Evolutionary conservation across 2,329 filamentous ascomycete genomes (phyloP).

Genomic region (Aspergillus spinulosporus): DNA sequence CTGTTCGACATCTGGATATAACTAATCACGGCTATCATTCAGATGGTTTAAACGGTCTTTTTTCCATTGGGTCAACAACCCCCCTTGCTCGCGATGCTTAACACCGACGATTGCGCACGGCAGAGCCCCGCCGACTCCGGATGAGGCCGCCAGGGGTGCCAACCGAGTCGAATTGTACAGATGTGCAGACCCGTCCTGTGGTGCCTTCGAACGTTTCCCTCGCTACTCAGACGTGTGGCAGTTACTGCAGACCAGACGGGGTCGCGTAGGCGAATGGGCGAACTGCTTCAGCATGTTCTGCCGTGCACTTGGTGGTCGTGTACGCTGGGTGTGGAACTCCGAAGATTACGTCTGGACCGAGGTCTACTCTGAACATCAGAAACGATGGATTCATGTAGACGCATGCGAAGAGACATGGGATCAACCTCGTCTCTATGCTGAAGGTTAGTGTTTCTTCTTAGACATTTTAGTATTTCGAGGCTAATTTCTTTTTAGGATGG

Average conservation of each 20-base stretch:
- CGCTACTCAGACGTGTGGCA: slow-evolving; percentile 95
- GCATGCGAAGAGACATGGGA: slow-evolving; percentile 95
- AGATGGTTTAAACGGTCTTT: slow-evolving; percentile 96
- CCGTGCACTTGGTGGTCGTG: slow-evolving; percentile 82
- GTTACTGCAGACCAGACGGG: slow-evolving; percentile 78
- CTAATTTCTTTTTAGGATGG: slow-evolving; percentile 63
- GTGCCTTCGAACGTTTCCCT: slow-evolving; percentile 82
- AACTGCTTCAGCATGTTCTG: slow-evolving; percentile 99
- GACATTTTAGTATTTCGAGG: slow-evolving; percentile 9
- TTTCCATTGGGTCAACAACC: slow-evolving; percentile 97
- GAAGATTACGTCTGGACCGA: slow-evolving; percentile 99
- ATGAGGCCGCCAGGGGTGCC: slow-evolving; percentile 86
- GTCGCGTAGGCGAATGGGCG: slow-evolving; percentile 91
- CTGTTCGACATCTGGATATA: neutral
- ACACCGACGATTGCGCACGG: slow-evolving; percentile 81
- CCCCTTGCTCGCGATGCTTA: slow-evolving; percentile 76
- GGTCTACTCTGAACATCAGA: slow-evolving; percentile 90
- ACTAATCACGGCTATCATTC: slow-evolving; percentile 15
- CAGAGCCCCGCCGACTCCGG: slow-evolving; percentile 79
- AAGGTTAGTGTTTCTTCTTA: slow-evolving; percentile 56
- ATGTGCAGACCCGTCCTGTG: slow-evolving; percentile 75
- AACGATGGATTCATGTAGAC: slow-evolving; percentile 96
- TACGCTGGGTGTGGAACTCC: slow-evolving; percentile 97
- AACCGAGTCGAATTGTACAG: slow-evolving; percentile 85
- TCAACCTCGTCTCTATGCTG: slow-evolving; percentile 84